These are phyloP conservation scores for Neckera pumila DNA, from an alignment of 225 moss, liverwort and hornwort genomes.

Conservation along the genomic window DNA sequence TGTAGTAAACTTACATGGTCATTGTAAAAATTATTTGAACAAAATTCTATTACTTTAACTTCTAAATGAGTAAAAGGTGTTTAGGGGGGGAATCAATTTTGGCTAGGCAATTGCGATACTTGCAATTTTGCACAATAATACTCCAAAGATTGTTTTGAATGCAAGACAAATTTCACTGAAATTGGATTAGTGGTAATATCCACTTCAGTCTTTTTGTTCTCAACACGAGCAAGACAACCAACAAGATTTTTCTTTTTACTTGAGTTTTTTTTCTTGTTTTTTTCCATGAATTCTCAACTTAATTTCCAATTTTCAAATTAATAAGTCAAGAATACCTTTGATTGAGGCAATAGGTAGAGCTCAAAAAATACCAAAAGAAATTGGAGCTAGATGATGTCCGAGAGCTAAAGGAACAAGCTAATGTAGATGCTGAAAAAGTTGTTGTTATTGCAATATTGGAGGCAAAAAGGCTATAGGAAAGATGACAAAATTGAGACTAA, in stretches of 20 bases:
- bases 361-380: no score
- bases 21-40: fast-evolving
- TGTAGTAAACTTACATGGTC: background rate
- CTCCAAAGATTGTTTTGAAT: background rate
- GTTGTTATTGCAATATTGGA: no score
- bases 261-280: no score
- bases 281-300: no score
- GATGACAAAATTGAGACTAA: no score
- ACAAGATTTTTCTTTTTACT: no score
- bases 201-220: no score
- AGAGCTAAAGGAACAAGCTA: no score
- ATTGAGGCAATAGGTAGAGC: fast-evolving
- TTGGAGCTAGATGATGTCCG: fast-evolving
- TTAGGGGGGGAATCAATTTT: background rate
- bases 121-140: background rate
- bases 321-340: no score
- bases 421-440: no score
- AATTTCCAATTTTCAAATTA: no score
- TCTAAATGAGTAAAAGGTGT: background rate
- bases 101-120: fast-evolving
- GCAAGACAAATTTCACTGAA: background rate
- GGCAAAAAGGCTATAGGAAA: no score
- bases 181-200: background rate
- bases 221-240: fast-evolving
- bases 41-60: background rate